These are phyloP conservation scores for Epichloe gansuensis DNA, from an alignment of 2,329 filamentous ascomycete genomes.

Conservation along the genomic window DNA sequence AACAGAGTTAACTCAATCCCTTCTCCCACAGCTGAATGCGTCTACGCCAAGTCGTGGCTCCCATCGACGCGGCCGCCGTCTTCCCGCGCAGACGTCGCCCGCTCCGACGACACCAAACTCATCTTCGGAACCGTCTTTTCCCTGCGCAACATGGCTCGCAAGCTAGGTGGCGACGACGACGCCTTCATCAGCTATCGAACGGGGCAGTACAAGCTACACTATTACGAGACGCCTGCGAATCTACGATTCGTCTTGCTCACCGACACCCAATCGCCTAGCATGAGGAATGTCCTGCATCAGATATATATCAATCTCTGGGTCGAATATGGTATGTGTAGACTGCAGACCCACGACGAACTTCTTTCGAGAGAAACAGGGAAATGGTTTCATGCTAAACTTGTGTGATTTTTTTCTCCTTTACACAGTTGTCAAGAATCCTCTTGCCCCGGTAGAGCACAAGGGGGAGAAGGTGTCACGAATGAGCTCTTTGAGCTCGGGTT, in stretches of 20 bases:
- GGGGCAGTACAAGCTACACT: constrained; percentile 93
- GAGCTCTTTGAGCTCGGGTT: constrained; percentile 61
- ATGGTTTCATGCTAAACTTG: background rate
- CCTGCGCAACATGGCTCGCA: constrained; percentile 89
- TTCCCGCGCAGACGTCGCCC: constrained; percentile 32
- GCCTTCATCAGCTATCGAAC: constrained; percentile 92
- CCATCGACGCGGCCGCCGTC: constrained; percentile 28
- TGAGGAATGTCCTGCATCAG: constrained; percentile 90
- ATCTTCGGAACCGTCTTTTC: constrained; percentile 97
- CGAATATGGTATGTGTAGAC: constrained; percentile 58
- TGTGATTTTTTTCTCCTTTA: background rate
- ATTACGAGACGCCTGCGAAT: constrained; percentile 94
- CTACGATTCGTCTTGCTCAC: constrained; percentile 96
- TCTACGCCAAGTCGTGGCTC: constrained; percentile 85
- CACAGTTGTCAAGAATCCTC: constrained; percentile 57
- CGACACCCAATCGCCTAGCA: constrained; percentile 76
- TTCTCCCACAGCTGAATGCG: constrained; percentile 67
- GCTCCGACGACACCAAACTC: constrained; percentile 81
- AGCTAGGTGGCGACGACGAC: constrained; percentile 87
- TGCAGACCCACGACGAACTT: too few relatives aligned
- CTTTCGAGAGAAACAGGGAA: too few relatives aligned
- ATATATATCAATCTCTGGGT: constrained; percentile 98
- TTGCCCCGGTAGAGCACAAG: constrained; percentile 56
- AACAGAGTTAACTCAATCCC: background rate
- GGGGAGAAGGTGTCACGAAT: constrained; percentile 58